Conservation (phyloP, 108 stramenopile genomes). For the Discostella pseudostelligera region DNA sequence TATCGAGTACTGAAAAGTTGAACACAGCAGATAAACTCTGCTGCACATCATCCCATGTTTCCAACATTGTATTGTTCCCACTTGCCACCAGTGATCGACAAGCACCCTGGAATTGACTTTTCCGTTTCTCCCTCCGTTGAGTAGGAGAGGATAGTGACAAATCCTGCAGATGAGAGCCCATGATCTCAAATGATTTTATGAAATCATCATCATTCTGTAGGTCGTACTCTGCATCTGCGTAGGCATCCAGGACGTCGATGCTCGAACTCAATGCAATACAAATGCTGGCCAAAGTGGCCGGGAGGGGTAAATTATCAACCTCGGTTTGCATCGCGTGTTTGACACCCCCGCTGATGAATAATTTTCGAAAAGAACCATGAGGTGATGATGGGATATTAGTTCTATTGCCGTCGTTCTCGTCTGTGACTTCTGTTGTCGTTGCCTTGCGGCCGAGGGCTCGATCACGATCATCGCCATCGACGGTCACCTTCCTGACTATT, state of each 20-base stretch:
- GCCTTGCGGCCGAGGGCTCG: not conserved
- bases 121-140: not conserved
- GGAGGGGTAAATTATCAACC: conserved; percentile 28
- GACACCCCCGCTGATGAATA: conserved; percentile 18
- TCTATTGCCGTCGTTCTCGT: not conserved
- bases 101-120: conserved; percentile 8
- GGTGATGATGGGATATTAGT: not conserved
- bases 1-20: not conserved
- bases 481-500: no score
- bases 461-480: no score
- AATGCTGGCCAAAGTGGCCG: conserved; percentile 18
- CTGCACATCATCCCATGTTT: conserved; percentile 26
- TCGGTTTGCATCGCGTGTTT: conserved; percentile 14
- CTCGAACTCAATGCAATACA: conserved; percentile 15
- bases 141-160: conserved; percentile 1
- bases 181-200: not conserved
- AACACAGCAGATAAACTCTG: conserved; percentile 12
- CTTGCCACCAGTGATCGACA: conserved; percentile 8
- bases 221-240: not conserved
- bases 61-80: conserved; percentile 23
- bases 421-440: not conserved
- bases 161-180: conserved; percentile 1
- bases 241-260: conserved; percentile 7
- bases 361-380: not conserved
- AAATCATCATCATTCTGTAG: not conserved